phyloP scores from a whole-genome alignment of 208 protist genomes.

The Crithidia fasciculata region DNA sequence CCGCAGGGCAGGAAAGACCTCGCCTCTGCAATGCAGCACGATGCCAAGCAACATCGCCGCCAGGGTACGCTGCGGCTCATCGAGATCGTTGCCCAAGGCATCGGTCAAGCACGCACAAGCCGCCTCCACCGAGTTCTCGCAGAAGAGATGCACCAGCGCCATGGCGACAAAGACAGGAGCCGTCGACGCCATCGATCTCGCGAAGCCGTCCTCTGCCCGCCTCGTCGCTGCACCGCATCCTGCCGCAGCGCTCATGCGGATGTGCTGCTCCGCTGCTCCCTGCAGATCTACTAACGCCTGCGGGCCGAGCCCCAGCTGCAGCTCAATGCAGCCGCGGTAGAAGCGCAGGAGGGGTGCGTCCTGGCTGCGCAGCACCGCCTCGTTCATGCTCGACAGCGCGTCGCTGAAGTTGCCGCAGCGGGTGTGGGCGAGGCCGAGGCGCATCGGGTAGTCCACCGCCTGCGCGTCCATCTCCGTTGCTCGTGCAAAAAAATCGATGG shows the following conservation, averaged over 20 bases:
- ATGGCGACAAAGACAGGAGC: constrained; percentile 17
- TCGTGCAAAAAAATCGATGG: constrained; percentile 62
- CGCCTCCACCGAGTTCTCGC: constrained; percentile 9
- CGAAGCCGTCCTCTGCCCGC: background rate
- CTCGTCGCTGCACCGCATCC: background rate
- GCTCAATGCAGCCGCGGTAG: constrained; percentile 71
- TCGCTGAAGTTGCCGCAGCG: constrained; percentile 54
- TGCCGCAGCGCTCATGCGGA: background rate
- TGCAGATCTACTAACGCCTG: constrained; percentile 31
- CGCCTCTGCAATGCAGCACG: constrained; percentile 14
- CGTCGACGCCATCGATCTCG: background rate
- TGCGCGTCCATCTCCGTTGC: constrained; percentile 70
- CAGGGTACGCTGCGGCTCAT: constrained; percentile 12
- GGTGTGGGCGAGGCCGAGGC: constrained; percentile 72
- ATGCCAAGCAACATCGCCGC: constrained; percentile 20
- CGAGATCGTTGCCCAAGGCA: constrained; percentile 5
- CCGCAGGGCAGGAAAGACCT: constrained; percentile 13
- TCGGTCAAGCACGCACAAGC: constrained; percentile 1
- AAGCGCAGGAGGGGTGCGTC: constrained; percentile 66
- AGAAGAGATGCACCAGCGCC: constrained; percentile 31
- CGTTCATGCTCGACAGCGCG: constrained; percentile 71
- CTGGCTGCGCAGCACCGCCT: constrained; percentile 57
- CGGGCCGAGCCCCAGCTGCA: constrained; percentile 59
- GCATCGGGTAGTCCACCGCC: constrained; percentile 65
- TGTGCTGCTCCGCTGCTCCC: constrained; percentile 1